These are phyloP conservation scores for Margaritispora aquatica DNA, from an alignment of 495 filamentous ascomycete species.

Conservation along the genomic window DNA sequence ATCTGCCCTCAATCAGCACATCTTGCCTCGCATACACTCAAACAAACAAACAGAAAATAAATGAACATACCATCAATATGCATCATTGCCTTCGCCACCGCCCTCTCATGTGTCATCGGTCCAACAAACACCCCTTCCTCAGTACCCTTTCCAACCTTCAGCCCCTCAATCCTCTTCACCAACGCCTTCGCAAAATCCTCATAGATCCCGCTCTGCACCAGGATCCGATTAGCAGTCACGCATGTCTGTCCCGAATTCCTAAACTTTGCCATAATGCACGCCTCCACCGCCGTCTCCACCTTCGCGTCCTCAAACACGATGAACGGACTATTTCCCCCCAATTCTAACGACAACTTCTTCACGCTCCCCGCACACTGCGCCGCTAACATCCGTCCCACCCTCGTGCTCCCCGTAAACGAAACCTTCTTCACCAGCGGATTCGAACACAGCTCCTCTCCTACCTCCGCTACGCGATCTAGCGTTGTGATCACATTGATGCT, in stretches of 20 bases:
- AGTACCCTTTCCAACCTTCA: constrained; percentile 72
- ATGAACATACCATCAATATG: constrained; percentile 59
- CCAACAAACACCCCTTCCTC: constrained; percentile 64
- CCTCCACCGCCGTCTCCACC: constrained; percentile 65
- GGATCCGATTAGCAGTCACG: constrained; percentile 82
- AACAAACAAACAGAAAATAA: too few relatives aligned
- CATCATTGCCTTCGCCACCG: constrained; percentile 63
- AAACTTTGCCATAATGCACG: constrained; percentile 72
- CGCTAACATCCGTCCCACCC: constrained; percentile 76
- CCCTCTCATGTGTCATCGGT: constrained; percentile 69
- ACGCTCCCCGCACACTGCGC: constrained; percentile 68
- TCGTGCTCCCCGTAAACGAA: constrained; percentile 80
- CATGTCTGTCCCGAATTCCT: constrained; percentile 81
- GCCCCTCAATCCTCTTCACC: constrained; percentile 60
- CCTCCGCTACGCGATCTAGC: constrained; percentile 56
- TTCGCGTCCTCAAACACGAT: constrained; percentile 90
- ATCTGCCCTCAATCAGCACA: constrained; percentile 58
- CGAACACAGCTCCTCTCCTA: constrained; percentile 64
- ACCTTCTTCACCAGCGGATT: constrained; percentile 68
- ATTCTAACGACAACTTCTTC: constrained; percentile 78
- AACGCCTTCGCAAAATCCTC: constrained; percentile 65
- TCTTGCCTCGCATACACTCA: constrained; percentile 44
- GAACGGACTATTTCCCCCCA: constrained; percentile 86
- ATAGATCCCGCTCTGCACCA: constrained; percentile 68
- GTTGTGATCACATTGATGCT: constrained; percentile 77